A percentile compares a stretch with the other conserved stretches of the same genome.
phyloP scores from a whole-genome alignment of 2,329 filamentous ascomycete species.

The Ophiostoma novo-ulmi region DNA sequence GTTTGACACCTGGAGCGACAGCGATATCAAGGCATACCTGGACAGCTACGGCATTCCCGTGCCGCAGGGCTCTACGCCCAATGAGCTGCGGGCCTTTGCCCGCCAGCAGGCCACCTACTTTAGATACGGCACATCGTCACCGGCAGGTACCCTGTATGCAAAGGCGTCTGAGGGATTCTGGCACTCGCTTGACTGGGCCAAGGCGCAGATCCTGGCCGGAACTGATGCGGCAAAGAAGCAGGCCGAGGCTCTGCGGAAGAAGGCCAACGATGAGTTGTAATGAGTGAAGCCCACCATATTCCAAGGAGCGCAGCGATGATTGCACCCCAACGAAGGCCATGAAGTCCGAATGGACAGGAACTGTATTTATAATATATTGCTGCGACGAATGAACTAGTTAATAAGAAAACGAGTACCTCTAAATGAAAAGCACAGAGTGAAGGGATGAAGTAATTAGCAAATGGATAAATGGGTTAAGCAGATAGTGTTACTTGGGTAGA shows the following conservation, averaged over 20 bases:
- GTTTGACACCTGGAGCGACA: constrained; percentile 69
- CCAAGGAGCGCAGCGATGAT: not conserved
- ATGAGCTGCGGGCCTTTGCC: constrained; percentile 65
- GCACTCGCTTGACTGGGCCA: constrained; percentile 45
- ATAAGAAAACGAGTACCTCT: not conserved
- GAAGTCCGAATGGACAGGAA: not conserved
- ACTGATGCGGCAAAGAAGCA: constrained; percentile 47
- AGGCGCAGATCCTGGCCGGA: constrained; percentile 46
- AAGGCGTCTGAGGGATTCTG: constrained; percentile 50
- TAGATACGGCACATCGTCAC: constrained; percentile 65
- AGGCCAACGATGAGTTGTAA: constrained; percentile 48
- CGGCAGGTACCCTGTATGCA: constrained; percentile 60
- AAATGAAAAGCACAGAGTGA: not conserved
- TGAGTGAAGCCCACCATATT: not conserved
- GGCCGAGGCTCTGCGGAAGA: constrained; percentile 36
- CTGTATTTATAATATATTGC: not conserved
- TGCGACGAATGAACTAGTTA: not conserved
- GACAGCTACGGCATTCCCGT: constrained; percentile 68
- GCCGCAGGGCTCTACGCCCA: constrained; percentile 62
- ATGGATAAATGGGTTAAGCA: not conserved
- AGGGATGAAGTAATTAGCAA: not conserved
- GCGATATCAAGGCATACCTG: constrained; percentile 71
- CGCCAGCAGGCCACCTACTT: constrained; percentile 72
- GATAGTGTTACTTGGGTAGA: not conserved
- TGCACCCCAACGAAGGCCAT: not conserved